These are phyloP conservation scores for Pleodorina starrii DNA, from an alignment of 139 green algal species.

Conservation along the genomic window DNA sequence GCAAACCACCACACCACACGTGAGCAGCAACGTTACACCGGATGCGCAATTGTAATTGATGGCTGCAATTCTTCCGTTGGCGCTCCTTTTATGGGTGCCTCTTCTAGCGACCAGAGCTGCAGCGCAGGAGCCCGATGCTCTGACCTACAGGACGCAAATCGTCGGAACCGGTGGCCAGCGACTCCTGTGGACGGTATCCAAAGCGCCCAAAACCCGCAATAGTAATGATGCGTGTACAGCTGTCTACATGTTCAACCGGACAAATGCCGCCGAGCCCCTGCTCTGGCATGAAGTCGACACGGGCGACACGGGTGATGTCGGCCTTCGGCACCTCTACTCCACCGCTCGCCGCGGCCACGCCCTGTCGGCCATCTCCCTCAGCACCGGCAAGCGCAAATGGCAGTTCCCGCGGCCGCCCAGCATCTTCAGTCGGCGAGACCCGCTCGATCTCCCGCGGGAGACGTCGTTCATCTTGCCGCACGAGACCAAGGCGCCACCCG, in stretches of 20 bases:
- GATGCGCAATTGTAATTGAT: not conserved
- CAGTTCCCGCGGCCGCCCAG: not conserved
- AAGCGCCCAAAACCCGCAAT: not conserved
- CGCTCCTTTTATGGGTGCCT: not conserved
- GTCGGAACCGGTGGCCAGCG: not conserved
- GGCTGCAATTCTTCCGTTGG: not conserved
- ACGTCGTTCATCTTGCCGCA: not conserved
- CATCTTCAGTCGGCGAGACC: not conserved
- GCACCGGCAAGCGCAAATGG: slow-evolving; percentile 23
- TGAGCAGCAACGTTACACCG: no score
- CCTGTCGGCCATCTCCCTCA: not conserved
- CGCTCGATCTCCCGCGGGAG: not conserved
- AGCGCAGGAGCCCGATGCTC: not conserved
- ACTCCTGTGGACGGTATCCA: not conserved
- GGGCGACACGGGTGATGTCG: not conserved
- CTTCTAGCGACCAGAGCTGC: not conserved
- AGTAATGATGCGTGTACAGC: not conserved
- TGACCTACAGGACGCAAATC: not conserved
- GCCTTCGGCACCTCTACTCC: slow-evolving; percentile 6
- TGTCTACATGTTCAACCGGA: slow-evolving; percentile 1
- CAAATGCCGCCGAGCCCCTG: not conserved
- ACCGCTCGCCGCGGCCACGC: not conserved
- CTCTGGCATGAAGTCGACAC: not conserved
- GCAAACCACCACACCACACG: no score
- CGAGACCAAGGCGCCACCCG: not conserved